Conservation (phyloP, 1,284 basidiomycete genomes). For the Wolfiporia cocos region DNA sequence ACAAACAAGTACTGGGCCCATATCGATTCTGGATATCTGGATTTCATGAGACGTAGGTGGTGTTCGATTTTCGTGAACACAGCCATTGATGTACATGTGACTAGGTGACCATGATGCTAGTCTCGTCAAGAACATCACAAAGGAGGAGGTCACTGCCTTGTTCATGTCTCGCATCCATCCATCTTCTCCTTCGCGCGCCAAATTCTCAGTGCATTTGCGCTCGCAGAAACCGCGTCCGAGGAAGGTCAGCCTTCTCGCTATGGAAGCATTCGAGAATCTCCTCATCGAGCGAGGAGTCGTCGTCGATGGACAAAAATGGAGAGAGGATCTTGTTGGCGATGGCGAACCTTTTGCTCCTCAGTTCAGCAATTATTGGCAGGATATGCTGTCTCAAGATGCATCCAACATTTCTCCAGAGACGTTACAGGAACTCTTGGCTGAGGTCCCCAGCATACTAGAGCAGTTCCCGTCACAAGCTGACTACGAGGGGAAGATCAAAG, state of each 20-base stretch:
- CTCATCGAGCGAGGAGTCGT: slow-evolving; percentile 48
- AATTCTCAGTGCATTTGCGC: slow-evolving; percentile 77
- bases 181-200: slow-evolving; percentile 61
- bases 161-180: slow-evolving; percentile 73
- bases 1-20: slow-evolving; percentile 61
- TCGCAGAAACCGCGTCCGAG: slow-evolving; percentile 59
- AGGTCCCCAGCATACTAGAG: slow-evolving; percentile 48
- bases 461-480: slow-evolving; percentile 47
- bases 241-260: slow-evolving; percentile 63
- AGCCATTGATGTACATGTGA: too few species aligned
- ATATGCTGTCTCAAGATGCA: slow-evolving; percentile 39
- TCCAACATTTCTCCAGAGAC: slow-evolving; percentile 29
- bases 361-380: slow-evolving; percentile 52
- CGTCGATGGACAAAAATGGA: slow-evolving; percentile 44
- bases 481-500: slow-evolving; percentile 39
- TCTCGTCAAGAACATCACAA: slow-evolving; percentile 58
- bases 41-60: slow-evolving; percentile 66
- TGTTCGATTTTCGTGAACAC: slow-evolving; percentile 16
- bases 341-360: slow-evolving; percentile 41
- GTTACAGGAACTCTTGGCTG: slow-evolving; percentile 41
- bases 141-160: slow-evolving; percentile 73
- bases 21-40: slow-evolving; percentile 71
- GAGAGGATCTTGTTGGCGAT: slow-evolving; percentile 36
- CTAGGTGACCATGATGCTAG: slow-evolving; percentile 66
- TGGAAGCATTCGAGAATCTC: slow-evolving; percentile 54